A percentile compares a stretch with the other conserved stretches of the same genome.
Evolutionary conservation across 1,284 basidiomycete genomes (phyloP).

Genomic region (Kwoniella shivajii): DNA sequence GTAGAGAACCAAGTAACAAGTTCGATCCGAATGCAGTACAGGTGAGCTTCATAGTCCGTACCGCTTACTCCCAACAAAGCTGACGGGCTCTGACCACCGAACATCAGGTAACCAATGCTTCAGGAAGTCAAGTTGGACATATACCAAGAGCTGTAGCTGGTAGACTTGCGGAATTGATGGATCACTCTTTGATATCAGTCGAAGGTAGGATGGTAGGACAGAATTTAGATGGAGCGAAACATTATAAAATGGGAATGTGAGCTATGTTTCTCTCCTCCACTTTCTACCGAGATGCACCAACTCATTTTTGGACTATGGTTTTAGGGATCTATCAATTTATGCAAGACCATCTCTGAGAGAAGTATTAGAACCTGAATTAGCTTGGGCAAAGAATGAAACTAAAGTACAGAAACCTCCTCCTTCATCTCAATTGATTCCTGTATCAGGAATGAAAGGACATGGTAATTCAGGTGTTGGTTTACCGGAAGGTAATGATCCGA

Average conservation of each 20-base stretch:
- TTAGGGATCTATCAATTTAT: slow-evolving; percentile 65
- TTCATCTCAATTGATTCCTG: not conserved
- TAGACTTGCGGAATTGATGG: slow-evolving; percentile 70
- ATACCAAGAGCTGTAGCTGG: slow-evolving; percentile 64
- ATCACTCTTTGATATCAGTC: slow-evolving; percentile 63
- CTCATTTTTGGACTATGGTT: not conserved
- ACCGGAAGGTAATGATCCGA: slow-evolving; percentile 56
- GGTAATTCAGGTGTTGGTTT: slow-evolving; percentile 23
- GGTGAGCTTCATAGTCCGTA: slow-evolving; percentile 17
- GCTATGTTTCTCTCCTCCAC: slow-evolving; percentile 19
- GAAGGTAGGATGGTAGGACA: slow-evolving; percentile 65
- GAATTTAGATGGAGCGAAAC: slow-evolving; percentile 39
- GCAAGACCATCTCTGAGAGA: slow-evolving; percentile 61
- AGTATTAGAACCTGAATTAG: slow-evolving; percentile 66
- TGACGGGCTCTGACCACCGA: not conserved
- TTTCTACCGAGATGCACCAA: not conserved
- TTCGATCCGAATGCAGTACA: slow-evolving; percentile 63
- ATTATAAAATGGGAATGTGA: slow-evolving; percentile 66
- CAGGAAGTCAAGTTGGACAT: slow-evolving; percentile 73
- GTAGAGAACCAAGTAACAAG: slow-evolving; percentile 67
- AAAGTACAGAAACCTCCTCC: not conserved
- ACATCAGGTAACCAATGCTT: slow-evolving; percentile 73
- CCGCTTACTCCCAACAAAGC: no score
- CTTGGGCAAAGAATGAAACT: slow-evolving; percentile 65
- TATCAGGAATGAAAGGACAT: slow-evolving; percentile 5